Conservation (phyloP, 768 basidiomycete genomes). For the Mycena vitilis region DNA sequence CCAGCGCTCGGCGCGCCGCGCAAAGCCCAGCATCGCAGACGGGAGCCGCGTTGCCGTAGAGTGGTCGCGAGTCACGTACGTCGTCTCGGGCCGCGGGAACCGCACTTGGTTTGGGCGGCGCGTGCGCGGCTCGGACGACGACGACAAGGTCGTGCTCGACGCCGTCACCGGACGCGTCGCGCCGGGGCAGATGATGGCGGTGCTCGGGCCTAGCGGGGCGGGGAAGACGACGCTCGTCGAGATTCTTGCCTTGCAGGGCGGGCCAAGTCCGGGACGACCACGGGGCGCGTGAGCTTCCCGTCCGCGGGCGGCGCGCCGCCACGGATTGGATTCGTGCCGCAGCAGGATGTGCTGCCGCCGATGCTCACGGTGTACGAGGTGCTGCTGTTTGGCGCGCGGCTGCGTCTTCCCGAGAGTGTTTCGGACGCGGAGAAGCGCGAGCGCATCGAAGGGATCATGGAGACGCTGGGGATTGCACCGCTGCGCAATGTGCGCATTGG, state of each 20-base stretch:
- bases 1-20: constrained; percentile 72
- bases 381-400: constrained; percentile 85
- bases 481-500: constrained; percentile 81
- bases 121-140: constrained; percentile 40
- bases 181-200: constrained; percentile 89
- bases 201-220: constrained; percentile 91
- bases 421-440: constrained; percentile 69
- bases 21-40: constrained; percentile 49
- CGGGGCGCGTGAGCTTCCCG: constrained; percentile 74
- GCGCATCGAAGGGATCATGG: constrained; percentile 77
- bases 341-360: constrained; percentile 85
- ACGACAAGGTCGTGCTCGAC: constrained; percentile 78
- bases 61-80: constrained; percentile 79
- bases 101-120: constrained; percentile 18
- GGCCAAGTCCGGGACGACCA: constrained; percentile 74
- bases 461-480: constrained; percentile 79
- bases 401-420: constrained; percentile 84
- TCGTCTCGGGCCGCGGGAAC: constrained; percentile 53
- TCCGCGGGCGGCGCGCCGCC: constrained; percentile 49
- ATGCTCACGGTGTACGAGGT: constrained; percentile 86
- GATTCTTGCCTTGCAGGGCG: constrained; percentile 89
- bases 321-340: constrained; percentile 87
- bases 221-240: constrained; percentile 95
- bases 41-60: constrained; percentile 70
- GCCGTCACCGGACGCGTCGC: constrained; percentile 74